Percentiles rank a stretch among this genome's conserved stretches.
phyloP scores from a whole-genome alignment of 768 basidiomycete species.

The Tricholoma terreum region DNA sequence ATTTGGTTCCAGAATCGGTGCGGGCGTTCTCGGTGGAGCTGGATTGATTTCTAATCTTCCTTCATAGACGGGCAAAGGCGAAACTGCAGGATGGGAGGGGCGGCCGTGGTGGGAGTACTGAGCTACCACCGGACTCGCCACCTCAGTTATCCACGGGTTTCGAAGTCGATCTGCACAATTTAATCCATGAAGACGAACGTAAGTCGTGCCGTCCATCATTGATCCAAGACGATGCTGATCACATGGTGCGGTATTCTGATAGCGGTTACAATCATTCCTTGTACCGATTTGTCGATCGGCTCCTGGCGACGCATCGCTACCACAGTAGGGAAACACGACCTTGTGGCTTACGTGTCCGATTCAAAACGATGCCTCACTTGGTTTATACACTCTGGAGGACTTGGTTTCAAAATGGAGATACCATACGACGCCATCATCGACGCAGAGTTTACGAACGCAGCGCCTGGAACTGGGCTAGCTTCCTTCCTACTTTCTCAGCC shows the following conservation, averaged over 20 bases:
- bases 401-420: slow-evolving; percentile 84
- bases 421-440: slow-evolving; percentile 62
- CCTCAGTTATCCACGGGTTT: slow-evolving; percentile 50
- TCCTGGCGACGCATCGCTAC: slow-evolving; percentile 74
- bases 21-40: slow-evolving; percentile 9
- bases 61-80: slow-evolving; percentile 72
- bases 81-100: slow-evolving; percentile 64
- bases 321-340: slow-evolving; percentile 51
- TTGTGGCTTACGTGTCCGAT: slow-evolving; percentile 76
- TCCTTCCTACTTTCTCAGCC: slow-evolving; percentile 64
- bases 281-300: slow-evolving; percentile 71
- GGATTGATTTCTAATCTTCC: neutral
- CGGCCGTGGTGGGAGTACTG: slow-evolving; percentile 32
- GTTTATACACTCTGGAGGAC: slow-evolving; percentile 73
- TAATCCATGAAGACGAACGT: slow-evolving; percentile 81
- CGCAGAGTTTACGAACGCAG: slow-evolving; percentile 51
- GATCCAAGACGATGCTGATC: neutral
- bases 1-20: slow-evolving; percentile 90
- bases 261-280: slow-evolving; percentile 78
- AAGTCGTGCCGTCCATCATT: slow-evolving; percentile 26
- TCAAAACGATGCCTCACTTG: slow-evolving; percentile 64
- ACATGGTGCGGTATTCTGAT: slow-evolving; percentile 6
- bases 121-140: slow-evolving; percentile 44
- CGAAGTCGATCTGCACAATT: slow-evolving; percentile 56
- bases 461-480: slow-evolving; percentile 56